phyloP scores from a whole-genome alignment of 306 rosid genomes.

The Prunus armeniaca region DNA sequence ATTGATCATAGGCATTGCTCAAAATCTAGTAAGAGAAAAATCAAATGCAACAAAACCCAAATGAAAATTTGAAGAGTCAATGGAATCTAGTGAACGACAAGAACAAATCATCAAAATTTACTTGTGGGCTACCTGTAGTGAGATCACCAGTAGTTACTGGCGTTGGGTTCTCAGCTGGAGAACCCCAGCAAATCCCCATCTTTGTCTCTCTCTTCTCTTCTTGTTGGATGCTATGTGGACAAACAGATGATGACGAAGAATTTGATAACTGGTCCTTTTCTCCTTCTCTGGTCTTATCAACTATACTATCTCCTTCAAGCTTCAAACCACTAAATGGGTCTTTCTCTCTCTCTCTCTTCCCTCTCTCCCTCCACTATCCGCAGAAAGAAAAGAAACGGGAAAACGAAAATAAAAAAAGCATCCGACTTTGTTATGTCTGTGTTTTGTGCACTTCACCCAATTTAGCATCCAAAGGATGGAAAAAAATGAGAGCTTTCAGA shows the following conservation, averaged over 20 bases:
- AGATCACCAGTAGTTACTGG: conserved; percentile 46
- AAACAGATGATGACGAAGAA: not conserved
- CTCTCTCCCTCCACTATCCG: not conserved
- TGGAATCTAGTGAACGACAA: not conserved
- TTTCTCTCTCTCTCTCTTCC: not conserved
- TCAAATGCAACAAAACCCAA: conserved; percentile 10
- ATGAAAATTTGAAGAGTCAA: conserved; percentile 2
- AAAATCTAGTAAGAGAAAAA: not conserved
- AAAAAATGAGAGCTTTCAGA: not conserved
- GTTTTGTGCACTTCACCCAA: not conserved
- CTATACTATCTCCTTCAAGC: not conserved
- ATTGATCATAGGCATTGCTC: not conserved
- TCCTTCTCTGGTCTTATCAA: not conserved
- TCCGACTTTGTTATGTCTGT: conserved; percentile 11
- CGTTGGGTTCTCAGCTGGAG: conserved; percentile 33
- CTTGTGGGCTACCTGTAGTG: conserved; percentile 39
- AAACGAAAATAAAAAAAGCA: not conserved
- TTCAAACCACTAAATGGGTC: not conserved
- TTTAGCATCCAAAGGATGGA: not conserved
- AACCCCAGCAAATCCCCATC: conserved; percentile 92
- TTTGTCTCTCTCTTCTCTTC: conserved; percentile 19
- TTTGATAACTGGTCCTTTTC: not conserved
- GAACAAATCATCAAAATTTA: not conserved
- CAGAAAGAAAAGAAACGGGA: too few species aligned
- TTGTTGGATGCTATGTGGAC: not conserved